Percentiles rank a stretch among this genome's conserved stretches.
phyloP scores from a whole-genome alignment of 768 basidiomycete genomes.

The Cubamyces sp. region DNA sequence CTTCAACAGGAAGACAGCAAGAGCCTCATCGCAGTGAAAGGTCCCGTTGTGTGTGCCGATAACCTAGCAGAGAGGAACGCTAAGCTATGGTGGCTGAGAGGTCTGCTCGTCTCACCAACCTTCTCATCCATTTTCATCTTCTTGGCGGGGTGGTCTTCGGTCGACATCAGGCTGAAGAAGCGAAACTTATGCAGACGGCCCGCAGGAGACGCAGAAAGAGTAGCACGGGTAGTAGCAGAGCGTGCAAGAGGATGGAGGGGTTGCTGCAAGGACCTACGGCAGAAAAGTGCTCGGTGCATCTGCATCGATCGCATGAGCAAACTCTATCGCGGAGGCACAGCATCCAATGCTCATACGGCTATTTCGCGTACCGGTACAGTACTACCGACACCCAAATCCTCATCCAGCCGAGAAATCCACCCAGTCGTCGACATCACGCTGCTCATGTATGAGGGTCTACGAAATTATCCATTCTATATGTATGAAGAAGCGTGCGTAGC shows the following conservation, averaged over 20 bases:
- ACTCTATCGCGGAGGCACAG: slow-evolving; percentile 1
- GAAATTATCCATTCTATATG: not conserved
- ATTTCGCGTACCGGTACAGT: not conserved
- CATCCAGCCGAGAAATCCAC: no score
- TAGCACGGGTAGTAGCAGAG: not conserved
- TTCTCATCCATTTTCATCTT: slow-evolving; percentile 50
- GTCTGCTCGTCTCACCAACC: slow-evolving; percentile 16
- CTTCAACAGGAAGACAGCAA: slow-evolving; percentile 88
- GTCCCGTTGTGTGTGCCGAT: slow-evolving; percentile 97
- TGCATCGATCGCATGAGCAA: slow-evolving; percentile 15
- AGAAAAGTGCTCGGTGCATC: slow-evolving; percentile 8
- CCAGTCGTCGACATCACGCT: no score
- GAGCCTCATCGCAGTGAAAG: slow-evolving; percentile 96
- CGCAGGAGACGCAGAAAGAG: not conserved
- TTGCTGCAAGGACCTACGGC: not conserved
- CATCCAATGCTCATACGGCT: slow-evolving; percentile 14
- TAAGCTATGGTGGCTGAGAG: not conserved
- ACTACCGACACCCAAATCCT: no score
- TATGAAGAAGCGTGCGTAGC: not conserved
- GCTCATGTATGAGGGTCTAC: no score
- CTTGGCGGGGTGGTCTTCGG: slow-evolving; percentile 39
- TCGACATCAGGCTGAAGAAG: slow-evolving; percentile 24
- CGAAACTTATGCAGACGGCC: not conserved
- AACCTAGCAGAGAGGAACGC: slow-evolving; percentile 45
- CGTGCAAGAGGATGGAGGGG: not conserved